These are phyloP conservation scores for Monosporascus sp. DNA, from an alignment of 2,329 filamentous ascomycete species.

Conservation along the genomic window DNA sequence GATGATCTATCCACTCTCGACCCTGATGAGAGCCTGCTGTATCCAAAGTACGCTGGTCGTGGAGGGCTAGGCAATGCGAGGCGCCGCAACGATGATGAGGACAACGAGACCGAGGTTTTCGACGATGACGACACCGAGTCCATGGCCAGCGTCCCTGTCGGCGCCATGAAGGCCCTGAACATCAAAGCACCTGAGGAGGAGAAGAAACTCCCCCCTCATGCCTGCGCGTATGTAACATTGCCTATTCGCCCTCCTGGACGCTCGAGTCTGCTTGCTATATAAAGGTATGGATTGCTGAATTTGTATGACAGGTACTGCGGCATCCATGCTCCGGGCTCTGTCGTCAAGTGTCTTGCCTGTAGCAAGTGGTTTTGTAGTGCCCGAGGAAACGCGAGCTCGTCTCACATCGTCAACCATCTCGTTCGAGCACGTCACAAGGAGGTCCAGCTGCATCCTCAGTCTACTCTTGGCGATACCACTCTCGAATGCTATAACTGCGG, in stretches of 20 bases:
- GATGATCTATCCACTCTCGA: constrained; percentile 69
- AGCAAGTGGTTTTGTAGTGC: constrained; percentile 99
- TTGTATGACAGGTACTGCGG: constrained; percentile 71
- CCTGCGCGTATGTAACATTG: constrained; percentile 73
- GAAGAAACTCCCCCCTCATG: constrained; percentile 86
- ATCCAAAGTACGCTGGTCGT: constrained; percentile 60
- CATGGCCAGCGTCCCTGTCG: constrained; percentile 74
- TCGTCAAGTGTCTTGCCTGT: constrained; percentile 93
- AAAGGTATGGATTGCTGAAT: constrained; percentile 18
- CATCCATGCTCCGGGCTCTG: constrained; percentile 90
- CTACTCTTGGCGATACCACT: constrained; percentile 88
- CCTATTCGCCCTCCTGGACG: constrained; percentile 1
- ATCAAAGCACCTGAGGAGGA: constrained; percentile 64
- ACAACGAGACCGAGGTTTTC: constrained; percentile 78
- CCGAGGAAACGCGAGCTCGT: constrained; percentile 91
- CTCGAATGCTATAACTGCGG: constrained; percentile 99
- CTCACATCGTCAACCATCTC: constrained; percentile 96
- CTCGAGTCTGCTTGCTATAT: neutral
- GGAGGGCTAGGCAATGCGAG: constrained; percentile 41
- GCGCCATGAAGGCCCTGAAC: constrained; percentile 63
- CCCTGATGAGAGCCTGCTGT: constrained; percentile 75
- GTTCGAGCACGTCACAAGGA: constrained; percentile 98
- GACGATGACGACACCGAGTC: constrained; percentile 77
- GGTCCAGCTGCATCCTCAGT: constrained; percentile 91
- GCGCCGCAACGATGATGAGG: constrained; percentile 78